phyloP scores from a whole-genome alignment of 805 yeast genomes.

The Saitoella complicata region DNA sequence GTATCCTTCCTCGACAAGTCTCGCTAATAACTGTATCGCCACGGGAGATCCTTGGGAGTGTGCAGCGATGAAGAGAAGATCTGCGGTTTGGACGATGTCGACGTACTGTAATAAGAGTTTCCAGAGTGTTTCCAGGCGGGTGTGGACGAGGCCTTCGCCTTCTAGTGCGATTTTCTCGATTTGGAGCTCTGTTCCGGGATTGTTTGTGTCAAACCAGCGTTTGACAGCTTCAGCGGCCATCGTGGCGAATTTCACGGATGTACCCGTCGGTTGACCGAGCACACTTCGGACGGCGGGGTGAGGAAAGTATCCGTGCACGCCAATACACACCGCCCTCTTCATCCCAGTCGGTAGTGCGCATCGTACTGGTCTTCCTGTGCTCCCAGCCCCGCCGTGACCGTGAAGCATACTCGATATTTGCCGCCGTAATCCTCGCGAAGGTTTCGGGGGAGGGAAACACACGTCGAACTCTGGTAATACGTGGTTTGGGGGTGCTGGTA shows the following conservation, averaged over 20 bases:
- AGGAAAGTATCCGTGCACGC: slow-evolving; percentile 95
- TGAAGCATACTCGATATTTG: no score
- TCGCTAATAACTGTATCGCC: slow-evolving; percentile 59
- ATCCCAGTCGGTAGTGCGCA: slow-evolving; percentile 4
- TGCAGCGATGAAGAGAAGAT: slow-evolving; percentile 77
- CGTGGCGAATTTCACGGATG: slow-evolving; percentile 74
- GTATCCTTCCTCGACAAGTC: slow-evolving; percentile 45
- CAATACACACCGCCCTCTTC: slow-evolving; percentile 56
- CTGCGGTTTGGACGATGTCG: slow-evolving; percentile 42
- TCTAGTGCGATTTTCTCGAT: slow-evolving; percentile 89
- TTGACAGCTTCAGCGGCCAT: slow-evolving; percentile 73
- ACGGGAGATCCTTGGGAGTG: slow-evolving; percentile 97
- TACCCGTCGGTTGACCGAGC: slow-evolving; percentile 93
- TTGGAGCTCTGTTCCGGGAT: slow-evolving; percentile 23
- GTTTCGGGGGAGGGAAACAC: no score
- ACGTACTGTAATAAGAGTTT: slow-evolving; percentile 55
- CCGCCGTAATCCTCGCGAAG: no score
- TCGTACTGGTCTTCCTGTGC: no score
- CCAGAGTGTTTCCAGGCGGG: slow-evolving; percentile 68
- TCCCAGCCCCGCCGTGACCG: no score
- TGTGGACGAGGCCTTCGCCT: slow-evolving; percentile 79
- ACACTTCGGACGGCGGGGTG: slow-evolving; percentile 67
- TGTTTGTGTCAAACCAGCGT: slow-evolving; percentile 39
- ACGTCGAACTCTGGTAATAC: no score
- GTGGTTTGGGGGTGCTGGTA: no score